Conservation (phyloP, 306 rosid species). For the Quercus agrifolia region DNA sequence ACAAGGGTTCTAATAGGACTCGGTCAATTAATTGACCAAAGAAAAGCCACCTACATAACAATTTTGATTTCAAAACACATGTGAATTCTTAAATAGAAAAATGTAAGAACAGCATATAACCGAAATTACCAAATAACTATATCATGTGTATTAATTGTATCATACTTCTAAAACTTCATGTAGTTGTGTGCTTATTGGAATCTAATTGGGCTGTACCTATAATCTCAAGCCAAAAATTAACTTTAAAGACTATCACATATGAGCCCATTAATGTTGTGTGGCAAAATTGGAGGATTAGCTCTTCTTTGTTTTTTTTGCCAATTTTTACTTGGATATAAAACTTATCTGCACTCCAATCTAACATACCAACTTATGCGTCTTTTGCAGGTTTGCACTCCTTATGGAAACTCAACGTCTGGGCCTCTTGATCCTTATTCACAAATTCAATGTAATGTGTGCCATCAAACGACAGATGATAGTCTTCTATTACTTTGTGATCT, state of each 20-base stretch:
- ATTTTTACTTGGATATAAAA: neutral
- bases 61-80: neutral
- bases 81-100: neutral
- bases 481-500: conserved; percentile 66
- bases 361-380: neutral
- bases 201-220: neutral
- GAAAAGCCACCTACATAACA: too few relatives aligned
- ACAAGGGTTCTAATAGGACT: too few relatives aligned
- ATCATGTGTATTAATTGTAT: neutral
- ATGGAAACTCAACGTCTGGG: conserved; percentile 37
- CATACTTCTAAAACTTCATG: neutral
- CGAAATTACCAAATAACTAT: neutral
- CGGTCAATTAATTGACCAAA: too few relatives aligned
- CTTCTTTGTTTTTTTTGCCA: neutral
- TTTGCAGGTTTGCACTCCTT: conserved; percentile 40
- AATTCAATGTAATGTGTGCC: conserved; percentile 48
- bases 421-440: conserved; percentile 41
- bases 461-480: conserved; percentile 43
- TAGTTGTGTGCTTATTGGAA: neutral
- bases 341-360: neutral
- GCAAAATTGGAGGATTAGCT: neutral
- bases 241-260: neutral
- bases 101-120: neutral
- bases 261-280: neutral
- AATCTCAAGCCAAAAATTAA: neutral